Percentiles rank a stretch among this genome's conserved stretches.
Evolutionary conservation across 2,329 filamentous ascomycete species (phyloP).

Genomic region (Chrysosphaeria jannelii): DNA sequence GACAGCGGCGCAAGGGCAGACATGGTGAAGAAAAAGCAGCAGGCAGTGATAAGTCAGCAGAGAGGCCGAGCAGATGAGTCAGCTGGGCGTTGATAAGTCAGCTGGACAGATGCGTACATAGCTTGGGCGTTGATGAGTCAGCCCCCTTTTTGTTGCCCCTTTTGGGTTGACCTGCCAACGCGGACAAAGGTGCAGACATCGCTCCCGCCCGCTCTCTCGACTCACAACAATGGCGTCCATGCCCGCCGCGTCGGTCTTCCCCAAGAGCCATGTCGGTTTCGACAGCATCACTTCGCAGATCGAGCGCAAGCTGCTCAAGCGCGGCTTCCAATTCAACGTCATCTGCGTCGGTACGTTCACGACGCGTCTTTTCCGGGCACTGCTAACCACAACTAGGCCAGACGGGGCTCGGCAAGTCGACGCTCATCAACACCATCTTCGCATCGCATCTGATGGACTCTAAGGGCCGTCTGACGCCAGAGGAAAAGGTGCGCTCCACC

Average conservation of each 20-base stretch:
- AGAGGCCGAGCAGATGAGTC: too few relatives aligned
- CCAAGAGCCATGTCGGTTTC: slow-evolving; percentile 97
- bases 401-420: slow-evolving; percentile 95
- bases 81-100: too few relatives aligned
- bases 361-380: too few relatives aligned
- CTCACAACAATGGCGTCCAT: slow-evolving; percentile 29
- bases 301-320: slow-evolving; percentile 97
- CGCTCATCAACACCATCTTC: slow-evolving; percentile 99
- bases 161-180: too few relatives aligned
- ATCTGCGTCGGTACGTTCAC: slow-evolving; percentile 77
- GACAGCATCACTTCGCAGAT: slow-evolving; percentile 99
- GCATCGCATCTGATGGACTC: slow-evolving; percentile 97
- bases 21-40: slow-evolving; percentile 1
- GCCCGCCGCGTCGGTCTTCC: slow-evolving; percentile 46
- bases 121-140: too few relatives aligned
- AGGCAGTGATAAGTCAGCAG: too few relatives aligned
- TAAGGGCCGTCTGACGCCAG: slow-evolving; percentile 77
- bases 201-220: too few relatives aligned
- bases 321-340: slow-evolving; percentile 91
- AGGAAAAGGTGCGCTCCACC: slow-evolving; percentile 79
- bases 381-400: slow-evolving; percentile 30
- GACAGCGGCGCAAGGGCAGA: slow-evolving; percentile 1
- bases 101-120: too few relatives aligned
- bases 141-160: too few relatives aligned
- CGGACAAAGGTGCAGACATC: slow-evolving; percentile 1